Evolutionary conservation across 176 grass and related monocot species (phyloP).

Genomic region (Ensete glaucum): DNA sequence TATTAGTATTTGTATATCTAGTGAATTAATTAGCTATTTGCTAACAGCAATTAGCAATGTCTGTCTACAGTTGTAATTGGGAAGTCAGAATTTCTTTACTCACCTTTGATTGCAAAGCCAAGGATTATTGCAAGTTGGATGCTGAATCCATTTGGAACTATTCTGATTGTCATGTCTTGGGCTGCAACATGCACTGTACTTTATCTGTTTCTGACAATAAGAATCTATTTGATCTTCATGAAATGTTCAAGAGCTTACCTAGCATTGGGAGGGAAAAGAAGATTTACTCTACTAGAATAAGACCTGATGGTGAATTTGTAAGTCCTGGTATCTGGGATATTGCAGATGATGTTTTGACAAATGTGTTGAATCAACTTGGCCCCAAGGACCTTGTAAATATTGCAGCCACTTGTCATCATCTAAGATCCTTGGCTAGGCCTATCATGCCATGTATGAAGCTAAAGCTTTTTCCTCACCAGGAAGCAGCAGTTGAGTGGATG

Average conservation of each 20-base stretch:
- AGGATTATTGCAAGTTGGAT: slow-evolving; percentile 29
- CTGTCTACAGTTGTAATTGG: slow-evolving; percentile 63
- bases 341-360: slow-evolving; percentile 67
- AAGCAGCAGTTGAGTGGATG: slow-evolving; percentile 92
- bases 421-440: slow-evolving; percentile 55
- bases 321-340: slow-evolving; percentile 59
- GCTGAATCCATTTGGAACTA: slow-evolving; percentile 56
- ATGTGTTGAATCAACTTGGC: slow-evolving; percentile 43
- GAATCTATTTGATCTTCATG: slow-evolving; percentile 71
- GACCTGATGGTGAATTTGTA: slow-evolving; percentile 28
- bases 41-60: not conserved
- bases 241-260: slow-evolving; percentile 81
- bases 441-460: slow-evolving; percentile 93
- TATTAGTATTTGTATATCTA: not conserved
- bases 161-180: slow-evolving; percentile 63
- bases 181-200: slow-evolving; percentile 49
- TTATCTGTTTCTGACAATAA: slow-evolving; percentile 31
- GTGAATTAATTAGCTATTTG: not conserved
- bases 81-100: slow-evolving; percentile 59
- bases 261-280: slow-evolving; percentile 51
- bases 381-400: slow-evolving; percentile 64
- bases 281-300: slow-evolving; percentile 38
- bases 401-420: slow-evolving; percentile 66
- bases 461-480: slow-evolving; percentile 93
- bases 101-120: slow-evolving; percentile 42